Conservation (phyloP, 257 asterid species). For the Avicennia marina region DNA sequence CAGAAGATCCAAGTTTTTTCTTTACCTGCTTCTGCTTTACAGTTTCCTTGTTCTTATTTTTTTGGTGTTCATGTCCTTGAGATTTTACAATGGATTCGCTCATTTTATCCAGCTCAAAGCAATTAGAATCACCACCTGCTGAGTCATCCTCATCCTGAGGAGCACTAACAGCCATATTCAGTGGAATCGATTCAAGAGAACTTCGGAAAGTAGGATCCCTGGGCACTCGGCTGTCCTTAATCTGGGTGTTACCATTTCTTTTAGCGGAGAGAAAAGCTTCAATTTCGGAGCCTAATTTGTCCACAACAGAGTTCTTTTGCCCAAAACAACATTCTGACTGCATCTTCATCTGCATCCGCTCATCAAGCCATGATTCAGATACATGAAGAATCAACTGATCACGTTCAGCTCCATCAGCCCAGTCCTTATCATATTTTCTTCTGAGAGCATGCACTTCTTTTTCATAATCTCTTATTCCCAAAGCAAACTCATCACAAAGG, state of each 20-base stretch:
- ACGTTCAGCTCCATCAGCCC: conserved; percentile 38
- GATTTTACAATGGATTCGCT: conserved; percentile 33
- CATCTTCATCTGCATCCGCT: conserved; percentile 65
- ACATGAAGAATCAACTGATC: conserved; percentile 68
- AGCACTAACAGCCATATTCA: conserved; percentile 70
- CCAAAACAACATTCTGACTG: conserved; percentile 28
- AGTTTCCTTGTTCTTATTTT: conserved; percentile 19
- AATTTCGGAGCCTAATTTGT: conserved; percentile 66
- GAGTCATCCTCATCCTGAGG: conserved; percentile 64
- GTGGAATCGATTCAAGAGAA: conserved; percentile 70
- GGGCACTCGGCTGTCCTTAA: conserved; percentile 16
- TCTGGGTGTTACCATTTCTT: conserved; percentile 17
- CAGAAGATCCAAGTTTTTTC: conserved; percentile 38
- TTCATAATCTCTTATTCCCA: conserved; percentile 77
- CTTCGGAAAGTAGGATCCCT: conserved; percentile 37
- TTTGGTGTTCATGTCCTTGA: conserved; percentile 22
- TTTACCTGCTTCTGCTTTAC: conserved; percentile 35
- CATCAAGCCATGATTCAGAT: conserved; percentile 93
- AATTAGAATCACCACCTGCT: conserved; percentile 60
- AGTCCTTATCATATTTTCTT: conserved; percentile 48
- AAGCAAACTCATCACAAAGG: conserved; percentile 88
- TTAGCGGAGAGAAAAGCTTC: conserved; percentile 61
- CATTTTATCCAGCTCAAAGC: conserved; percentile 64
- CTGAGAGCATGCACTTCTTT: conserved; percentile 60
- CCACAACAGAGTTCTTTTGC: conserved; percentile 37